Evolutionary conservation across 441 rosid species (phyloP).

Genomic region (Capsella rubella): DNA sequence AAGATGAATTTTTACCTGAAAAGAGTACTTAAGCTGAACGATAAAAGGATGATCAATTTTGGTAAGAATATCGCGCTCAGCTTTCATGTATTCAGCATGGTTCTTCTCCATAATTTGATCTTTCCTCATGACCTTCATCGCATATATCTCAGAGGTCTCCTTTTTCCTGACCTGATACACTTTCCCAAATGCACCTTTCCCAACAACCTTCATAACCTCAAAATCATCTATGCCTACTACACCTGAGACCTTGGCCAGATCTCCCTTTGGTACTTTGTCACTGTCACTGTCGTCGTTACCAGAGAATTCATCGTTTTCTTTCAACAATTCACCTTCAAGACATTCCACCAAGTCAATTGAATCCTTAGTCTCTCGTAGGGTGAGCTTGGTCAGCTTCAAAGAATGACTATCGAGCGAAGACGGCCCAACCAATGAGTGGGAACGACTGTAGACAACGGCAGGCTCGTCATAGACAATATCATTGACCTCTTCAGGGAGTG

Average conservation of each 20-base stretch:
- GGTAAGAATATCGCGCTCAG: conserved; percentile 89
- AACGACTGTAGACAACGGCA: conserved; percentile 71
- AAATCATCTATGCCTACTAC: conserved; percentile 85
- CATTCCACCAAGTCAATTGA: conserved; percentile 56
- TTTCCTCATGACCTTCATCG: conserved; percentile 99
- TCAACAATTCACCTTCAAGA: conserved; percentile 44
- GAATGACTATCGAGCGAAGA: conserved; percentile 65
- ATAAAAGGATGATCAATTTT: conserved; percentile 90
- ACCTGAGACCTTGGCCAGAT: conserved; percentile 41
- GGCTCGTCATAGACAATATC: conserved; percentile 76
- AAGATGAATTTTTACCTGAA: conserved; percentile 61
- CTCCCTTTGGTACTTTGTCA: conserved; percentile 46
- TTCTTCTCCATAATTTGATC: conserved; percentile 92
- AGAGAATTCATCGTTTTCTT: conserved; percentile 53
- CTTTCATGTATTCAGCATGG: conserved; percentile 94
- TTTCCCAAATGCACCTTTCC: conserved; percentile 96
- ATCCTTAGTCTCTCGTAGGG: conserved; percentile 60
- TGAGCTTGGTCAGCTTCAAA: conserved; percentile 68
- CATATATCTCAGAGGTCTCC: conserved; percentile 81
- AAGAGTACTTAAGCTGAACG: conserved; percentile 87
- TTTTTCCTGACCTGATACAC: conserved; percentile 91
- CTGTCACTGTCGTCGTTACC: conserved; percentile 42
- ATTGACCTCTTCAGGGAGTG: conserved; percentile 56
- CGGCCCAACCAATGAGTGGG: conserved; percentile 92
- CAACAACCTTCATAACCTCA: conserved; percentile 89